A percentile compares a stretch with the other conserved stretches of the same genome.
Evolutionary conservation across 2,329 filamentous ascomycete species (phyloP).

Genomic region (Colletotrichum sp.): DNA sequence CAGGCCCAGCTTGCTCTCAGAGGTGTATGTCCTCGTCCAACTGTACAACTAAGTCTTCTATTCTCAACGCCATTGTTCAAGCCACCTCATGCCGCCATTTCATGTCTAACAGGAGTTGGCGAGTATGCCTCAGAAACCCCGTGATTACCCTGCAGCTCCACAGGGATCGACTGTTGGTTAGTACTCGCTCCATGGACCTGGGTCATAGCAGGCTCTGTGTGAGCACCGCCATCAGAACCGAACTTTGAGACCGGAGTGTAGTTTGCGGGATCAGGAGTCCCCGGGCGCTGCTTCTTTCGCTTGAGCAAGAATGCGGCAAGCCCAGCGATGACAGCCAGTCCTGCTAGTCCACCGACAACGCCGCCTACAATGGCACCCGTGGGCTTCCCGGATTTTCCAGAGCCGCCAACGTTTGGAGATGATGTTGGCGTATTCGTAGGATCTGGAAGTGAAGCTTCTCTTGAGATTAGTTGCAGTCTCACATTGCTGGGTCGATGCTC

Average conservation of each 20-base stretch:
- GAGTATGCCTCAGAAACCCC: neutral
- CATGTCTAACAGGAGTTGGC: fast-evolving
- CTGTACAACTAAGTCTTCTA: no score
- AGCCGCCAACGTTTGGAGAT: neutral
- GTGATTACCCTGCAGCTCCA: neutral
- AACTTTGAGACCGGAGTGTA: neutral
- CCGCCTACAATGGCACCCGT: neutral
- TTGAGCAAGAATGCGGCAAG: neutral
- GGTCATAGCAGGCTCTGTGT: fast-evolving
- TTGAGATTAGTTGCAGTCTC: neutral
- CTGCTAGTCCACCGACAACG: neutral
- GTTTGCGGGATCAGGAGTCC: neutral
- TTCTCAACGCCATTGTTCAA: no score
- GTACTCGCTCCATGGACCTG: neutral
- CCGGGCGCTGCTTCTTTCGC: neutral
- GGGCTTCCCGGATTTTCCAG: fast-evolving
- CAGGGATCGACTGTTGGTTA: neutral
- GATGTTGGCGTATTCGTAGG: neutral
- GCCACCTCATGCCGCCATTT: neutral
- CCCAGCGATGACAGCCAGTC: fast-evolving
- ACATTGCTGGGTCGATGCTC: fast-evolving
- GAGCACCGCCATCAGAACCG: neutral
- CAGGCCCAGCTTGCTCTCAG: no score
- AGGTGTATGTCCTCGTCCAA: no score
- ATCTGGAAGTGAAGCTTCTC: neutral